These are phyloP conservation scores for Wickerhamomyces bisporus DNA, from an alignment of 805 yeast species.

Conservation along the genomic window DNA sequence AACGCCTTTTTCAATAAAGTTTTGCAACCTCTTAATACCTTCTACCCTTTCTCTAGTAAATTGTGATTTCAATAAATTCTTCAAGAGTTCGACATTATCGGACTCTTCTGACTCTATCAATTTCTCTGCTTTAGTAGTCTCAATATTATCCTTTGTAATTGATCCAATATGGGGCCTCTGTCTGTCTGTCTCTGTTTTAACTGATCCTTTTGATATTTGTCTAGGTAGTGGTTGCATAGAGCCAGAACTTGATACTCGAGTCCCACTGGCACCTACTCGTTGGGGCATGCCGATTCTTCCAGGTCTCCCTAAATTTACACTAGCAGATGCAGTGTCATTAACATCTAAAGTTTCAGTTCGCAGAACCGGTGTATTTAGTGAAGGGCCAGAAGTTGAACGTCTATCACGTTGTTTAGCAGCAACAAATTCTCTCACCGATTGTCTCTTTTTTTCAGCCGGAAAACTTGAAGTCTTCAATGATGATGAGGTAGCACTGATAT, in stretches of 20 bases:
- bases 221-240: constrained; percentile 10
- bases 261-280: constrained; percentile 7
- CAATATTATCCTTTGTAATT: neutral
- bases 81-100: constrained; percentile 5
- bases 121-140: neutral
- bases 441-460: constrained; percentile 26
- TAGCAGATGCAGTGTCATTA: neutral
- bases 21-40: constrained; percentile 16
- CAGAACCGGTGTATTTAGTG: constrained; percentile 16
- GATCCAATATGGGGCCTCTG: constrained; percentile 1
- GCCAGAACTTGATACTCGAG: constrained; percentile 16
- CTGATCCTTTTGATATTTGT: constrained; percentile 16
- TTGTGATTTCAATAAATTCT: constrained; percentile 16
- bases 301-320: constrained; percentile 20
- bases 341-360: neutral
- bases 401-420: constrained; percentile 39
- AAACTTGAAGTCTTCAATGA: constrained; percentile 8
- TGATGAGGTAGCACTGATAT: constrained; percentile 14
- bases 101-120: neutral
- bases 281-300: constrained; percentile 20
- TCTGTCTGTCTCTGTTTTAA: constrained; percentile 6
- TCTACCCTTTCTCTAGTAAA: constrained; percentile 21
- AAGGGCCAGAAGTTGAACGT: constrained; percentile 32
- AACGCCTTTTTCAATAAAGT: neutral
- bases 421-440: constrained; percentile 45